Evolutionary conservation across 2,329 filamentous ascomycete species (phyloP), one percentile per base, ranked within the genome.

Genomic region (Nothophoma quercina): DNA sequence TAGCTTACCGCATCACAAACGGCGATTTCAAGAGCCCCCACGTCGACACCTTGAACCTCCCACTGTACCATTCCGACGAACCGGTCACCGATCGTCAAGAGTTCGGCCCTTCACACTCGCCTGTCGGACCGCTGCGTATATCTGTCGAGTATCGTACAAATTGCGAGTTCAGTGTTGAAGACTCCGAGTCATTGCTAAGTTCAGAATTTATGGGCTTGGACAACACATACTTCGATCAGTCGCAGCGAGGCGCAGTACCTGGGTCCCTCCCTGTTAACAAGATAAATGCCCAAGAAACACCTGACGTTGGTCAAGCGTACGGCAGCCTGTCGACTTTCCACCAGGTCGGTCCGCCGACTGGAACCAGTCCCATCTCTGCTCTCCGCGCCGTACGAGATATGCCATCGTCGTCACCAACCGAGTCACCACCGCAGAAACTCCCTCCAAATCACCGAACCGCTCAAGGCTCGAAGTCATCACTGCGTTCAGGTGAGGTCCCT

Each of bases 121-220:
- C 93, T 9, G 89, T 91, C 22, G 95, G 95, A 21, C 87, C 89
- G 5, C 85, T 99, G 64, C 88, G 87, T 50, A 88, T 93, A 43
- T 85, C 88, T 29, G 90, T 96, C 23, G 86, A 87, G 9, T 96
- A 96, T 75, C 88, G 95, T 58, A 90, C 86, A 51, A 91, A 95
- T 68, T 96, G 91, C 77, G 91, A 89, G 66, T 97, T 99, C 73
- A 87, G 89, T 36, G 86, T 98, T 30, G 93, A 96, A 65, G 91
- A 97, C 73, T 89, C 92, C 0, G 95, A 98, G 75, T 88, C 93
- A 5, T 77, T 98, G 7, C 77, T 98, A 34, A 96, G 93, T 76
- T 97, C 93, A 12, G 88, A 91, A 25, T 96, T 98, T 69, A 92
- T 96, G 84, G 92, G 91, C 12, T 84, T 91, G 29, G 93, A 96